phyloP scores from a whole-genome alignment of 1,139 yeast species.

The Yamadazyma membranifaciens region DNA sequence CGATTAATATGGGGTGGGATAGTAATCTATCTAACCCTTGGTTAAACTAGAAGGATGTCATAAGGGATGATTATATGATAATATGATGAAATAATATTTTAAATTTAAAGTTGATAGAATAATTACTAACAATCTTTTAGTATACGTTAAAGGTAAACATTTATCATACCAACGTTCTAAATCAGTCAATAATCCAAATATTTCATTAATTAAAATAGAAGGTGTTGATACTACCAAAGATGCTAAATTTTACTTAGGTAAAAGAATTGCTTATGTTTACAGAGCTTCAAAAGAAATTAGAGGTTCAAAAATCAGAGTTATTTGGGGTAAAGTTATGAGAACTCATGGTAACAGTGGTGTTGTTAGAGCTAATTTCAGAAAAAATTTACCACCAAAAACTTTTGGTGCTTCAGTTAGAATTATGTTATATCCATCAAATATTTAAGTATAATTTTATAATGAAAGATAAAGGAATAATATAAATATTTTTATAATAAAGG shows the following conservation, averaged over 20 bases:
- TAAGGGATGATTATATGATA: neutral
- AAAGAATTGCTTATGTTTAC: slow-evolving; percentile 99
- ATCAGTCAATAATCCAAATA: slow-evolving; percentile 97
- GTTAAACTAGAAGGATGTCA: too few relatives aligned
- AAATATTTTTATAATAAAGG: slow-evolving; percentile 8
- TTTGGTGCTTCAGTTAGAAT: slow-evolving; percentile 99
- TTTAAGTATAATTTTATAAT: slow-evolving; percentile 49
- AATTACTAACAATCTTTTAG: slow-evolving; percentile 53
- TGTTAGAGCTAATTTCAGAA: slow-evolving; percentile 98
- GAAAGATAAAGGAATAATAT: slow-evolving; percentile 6
- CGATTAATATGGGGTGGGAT: neutral
- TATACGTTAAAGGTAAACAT: slow-evolving; percentile 99
- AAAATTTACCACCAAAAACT: slow-evolving; percentile 99
- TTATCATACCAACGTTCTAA: slow-evolving; percentile 99
- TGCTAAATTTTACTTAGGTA: slow-evolving; percentile 98
- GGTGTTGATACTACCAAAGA: slow-evolving; percentile 91
- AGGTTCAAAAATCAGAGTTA: slow-evolving; percentile 99
- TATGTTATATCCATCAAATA: slow-evolving; percentile 99
- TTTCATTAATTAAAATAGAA: slow-evolving; percentile 94
- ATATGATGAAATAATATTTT: neutral
- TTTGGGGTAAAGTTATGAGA: slow-evolving; percentile 99
- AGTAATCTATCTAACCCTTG: too few relatives aligned
- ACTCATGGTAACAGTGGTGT: slow-evolving; percentile 98
- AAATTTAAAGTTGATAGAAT: neutral
- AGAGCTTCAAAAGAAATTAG: slow-evolving; percentile 97